Evolutionary conservation across 495 filamentous ascomycete genomes (phyloP), one percentile per base, ranked within the genome.

Genomic region (Xylaria longipes): DNA sequence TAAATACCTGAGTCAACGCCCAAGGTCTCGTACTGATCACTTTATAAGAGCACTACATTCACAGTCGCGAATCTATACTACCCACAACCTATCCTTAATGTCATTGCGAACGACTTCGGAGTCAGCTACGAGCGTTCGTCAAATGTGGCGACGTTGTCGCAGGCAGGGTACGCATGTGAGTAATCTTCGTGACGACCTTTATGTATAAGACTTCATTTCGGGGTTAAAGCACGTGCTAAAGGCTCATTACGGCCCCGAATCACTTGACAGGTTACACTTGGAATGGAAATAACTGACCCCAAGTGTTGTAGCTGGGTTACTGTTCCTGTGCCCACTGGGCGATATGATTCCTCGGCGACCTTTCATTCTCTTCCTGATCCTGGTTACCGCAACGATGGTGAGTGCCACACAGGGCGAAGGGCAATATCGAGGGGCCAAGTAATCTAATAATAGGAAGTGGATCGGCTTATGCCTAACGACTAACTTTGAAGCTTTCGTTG

Each of bases 41-140:
- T 69, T 9, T 1, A 33, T 25, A 58, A 82, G 80, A 80, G 75
- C 7, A 74, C 77, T 6, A 76, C 77, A 1, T 80, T 90, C 68
- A 88, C 88, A 0, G 89, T 93, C 50, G 90, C 91, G n/a, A 94
- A 93, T 77, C 81, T 94, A 5, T 93, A 94, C 79, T 93, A 94
- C 72, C 86, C 85, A 20, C 91, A 94, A 56, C 91, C 91, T 0
- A 89, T 94, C 60, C 83, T 93, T 5, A 88, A 92, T 72, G 83
- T 88, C n/a, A 77, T 93, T 39, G 91, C 91, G 0, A 68, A 81
- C 20, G 87, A 89, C 37, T 93, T 94, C 76, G 48, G 84, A 68
- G 89, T 94, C 52, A 83, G 83, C 12, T 84, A 88, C 63, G 87
- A 90, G 71, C 77, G 80, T 31, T 84, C 85, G 33, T 88, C 87